These are phyloP conservation scores for Mycena alexandri DNA, from an alignment of 768 basidiomycete species.

Conservation along the genomic window DNA sequence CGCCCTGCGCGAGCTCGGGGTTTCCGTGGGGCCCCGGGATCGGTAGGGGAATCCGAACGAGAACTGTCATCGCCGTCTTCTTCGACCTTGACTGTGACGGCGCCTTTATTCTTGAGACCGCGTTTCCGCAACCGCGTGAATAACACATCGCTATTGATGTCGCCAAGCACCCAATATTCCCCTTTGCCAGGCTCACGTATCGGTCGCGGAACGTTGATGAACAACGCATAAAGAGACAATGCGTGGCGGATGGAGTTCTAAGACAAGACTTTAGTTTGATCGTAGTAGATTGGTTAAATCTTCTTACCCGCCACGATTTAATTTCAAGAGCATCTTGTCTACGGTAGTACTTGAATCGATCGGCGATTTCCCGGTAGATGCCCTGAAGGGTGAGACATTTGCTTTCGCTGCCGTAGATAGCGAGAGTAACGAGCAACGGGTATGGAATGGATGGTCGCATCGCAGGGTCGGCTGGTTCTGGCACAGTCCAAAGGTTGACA, in stretches of 20 bases:
- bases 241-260: conserved; percentile 25
- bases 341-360: conserved; percentile 67
- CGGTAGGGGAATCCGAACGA: neutral
- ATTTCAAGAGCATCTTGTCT: conserved; percentile 46
- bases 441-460: neutral
- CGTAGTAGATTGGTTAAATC: neutral
- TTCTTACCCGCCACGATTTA: conserved; percentile 73
- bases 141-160: neutral
- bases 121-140: conserved; percentile 16
- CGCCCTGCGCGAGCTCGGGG: too few species aligned
- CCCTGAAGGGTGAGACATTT: conserved; percentile 71
- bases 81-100: neutral
- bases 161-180: conserved; percentile 6
- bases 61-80: neutral
- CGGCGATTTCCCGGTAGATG: conserved; percentile 68
- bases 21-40: too few species aligned
- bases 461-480: neutral
- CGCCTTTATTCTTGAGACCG: neutral
- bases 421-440: conserved; percentile 60
- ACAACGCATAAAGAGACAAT: conserved; percentile 11
- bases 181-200: neutral
- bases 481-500: conserved; percentile 11
- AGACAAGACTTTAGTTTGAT: neutral
- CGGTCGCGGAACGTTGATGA: conserved; percentile 4
- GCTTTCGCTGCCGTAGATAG: conserved; percentile 70